These are phyloP conservation scores for Neurospora crassa DNA, from an alignment of 2,329 filamentous ascomycete species.

Conservation along the genomic window DNA sequence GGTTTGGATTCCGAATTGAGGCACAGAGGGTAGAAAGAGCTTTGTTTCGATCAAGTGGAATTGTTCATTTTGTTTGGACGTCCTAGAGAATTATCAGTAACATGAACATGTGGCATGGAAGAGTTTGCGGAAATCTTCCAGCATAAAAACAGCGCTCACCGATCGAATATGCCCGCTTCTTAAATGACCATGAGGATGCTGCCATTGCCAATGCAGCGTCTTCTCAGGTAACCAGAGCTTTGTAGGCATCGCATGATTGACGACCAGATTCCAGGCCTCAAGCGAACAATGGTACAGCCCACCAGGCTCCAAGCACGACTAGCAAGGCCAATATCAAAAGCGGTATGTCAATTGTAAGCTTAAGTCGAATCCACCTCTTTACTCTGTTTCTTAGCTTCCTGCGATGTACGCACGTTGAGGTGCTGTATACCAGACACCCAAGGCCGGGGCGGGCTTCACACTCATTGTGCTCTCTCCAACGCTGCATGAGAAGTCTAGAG, in stretches of 20 bases:
- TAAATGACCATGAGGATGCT: neutral
- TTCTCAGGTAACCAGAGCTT: neutral
- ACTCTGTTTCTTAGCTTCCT: constrained; percentile 34
- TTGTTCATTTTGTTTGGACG: neutral
- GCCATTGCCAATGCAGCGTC: neutral
- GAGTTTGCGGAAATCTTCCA: neutral
- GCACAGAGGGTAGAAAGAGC: neutral
- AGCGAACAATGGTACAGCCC: neutral
- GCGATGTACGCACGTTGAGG: constrained; percentile 35
- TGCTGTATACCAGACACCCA: constrained; percentile 46
- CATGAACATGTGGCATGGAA: neutral
- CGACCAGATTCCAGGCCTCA: neutral
- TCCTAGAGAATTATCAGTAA: neutral
- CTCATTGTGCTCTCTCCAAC: constrained; percentile 49
- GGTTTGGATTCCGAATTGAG: neutral
- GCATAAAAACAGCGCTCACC: neutral
- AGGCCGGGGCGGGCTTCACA: constrained; percentile 48
- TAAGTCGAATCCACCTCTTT: constrained; percentile 35
- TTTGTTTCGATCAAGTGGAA: neutral
- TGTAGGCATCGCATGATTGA: neutral
- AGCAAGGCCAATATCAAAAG: neutral
- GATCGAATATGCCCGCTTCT: neutral
- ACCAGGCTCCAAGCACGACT: neutral
- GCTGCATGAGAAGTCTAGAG: constrained; percentile 45
- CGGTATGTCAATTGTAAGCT: constrained; percentile 34